Conservation (phyloP, 2,329 filamentous ascomycete genomes). For the Fusarium azukiicola region DNA sequence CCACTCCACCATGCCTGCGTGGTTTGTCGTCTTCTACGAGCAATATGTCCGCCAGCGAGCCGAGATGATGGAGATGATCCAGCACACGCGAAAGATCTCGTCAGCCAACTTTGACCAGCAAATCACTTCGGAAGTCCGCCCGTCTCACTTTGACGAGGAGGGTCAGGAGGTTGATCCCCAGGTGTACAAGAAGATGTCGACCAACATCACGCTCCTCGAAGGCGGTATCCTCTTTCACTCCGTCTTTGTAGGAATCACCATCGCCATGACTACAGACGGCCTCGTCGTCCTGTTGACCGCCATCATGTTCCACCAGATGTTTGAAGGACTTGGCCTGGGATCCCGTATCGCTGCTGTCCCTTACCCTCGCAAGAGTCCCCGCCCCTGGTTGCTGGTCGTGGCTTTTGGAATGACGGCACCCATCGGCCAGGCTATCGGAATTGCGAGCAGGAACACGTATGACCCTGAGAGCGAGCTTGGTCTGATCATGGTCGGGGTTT, state of each 20-base stretch:
- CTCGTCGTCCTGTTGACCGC: conserved; percentile 85
- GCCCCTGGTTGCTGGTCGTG: conserved; percentile 80
- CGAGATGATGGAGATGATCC: conserved; percentile 78
- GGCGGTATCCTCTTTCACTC: conserved; percentile 90
- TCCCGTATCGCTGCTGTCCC: conserved; percentile 85
- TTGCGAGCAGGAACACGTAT: conserved; percentile 77
- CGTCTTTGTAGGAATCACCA: conserved; percentile 87
- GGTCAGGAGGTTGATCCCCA: conserved; percentile 67
- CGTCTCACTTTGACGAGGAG: conserved; percentile 67
- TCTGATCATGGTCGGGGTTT: conserved; percentile 81
- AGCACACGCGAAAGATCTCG: conserved; percentile 47
- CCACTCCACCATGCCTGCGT: conserved; percentile 73
- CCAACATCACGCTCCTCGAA: conserved; percentile 88
- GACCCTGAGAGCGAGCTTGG: conserved; percentile 83
- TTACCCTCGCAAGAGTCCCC: conserved; percentile 75
- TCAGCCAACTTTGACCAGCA: conserved; percentile 56
- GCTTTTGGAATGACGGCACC: conserved; percentile 83
- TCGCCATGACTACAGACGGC: conserved; percentile 84
- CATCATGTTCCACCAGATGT: conserved; percentile 87
- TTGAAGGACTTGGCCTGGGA: conserved; percentile 85
- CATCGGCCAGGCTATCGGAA: conserved; percentile 82
- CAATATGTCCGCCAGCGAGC: conserved; percentile 81
- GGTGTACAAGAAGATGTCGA: conserved; percentile 80
- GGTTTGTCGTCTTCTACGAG: conserved; percentile 83
- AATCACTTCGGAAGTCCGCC: conserved; percentile 54